A percentile compares a stretch with the other conserved stretches of the same genome.
Conservation (phyloP, 2,329 filamentous ascomycete species). For the Zymoseptoria tritici region DNA sequence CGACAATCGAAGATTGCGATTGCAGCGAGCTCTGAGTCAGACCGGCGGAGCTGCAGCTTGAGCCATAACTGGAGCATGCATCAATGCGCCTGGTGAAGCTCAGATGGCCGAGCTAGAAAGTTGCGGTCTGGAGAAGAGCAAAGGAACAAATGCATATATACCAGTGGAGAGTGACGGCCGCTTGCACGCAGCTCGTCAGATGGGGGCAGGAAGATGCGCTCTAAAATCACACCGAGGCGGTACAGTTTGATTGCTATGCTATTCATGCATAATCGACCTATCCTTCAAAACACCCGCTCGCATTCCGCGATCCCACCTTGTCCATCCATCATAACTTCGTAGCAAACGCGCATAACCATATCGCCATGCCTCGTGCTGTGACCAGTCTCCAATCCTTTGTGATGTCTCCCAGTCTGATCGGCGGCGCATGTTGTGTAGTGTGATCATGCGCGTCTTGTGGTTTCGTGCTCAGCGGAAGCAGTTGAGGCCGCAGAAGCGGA, state of each 20-base stretch:
- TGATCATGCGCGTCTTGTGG: not conserved
- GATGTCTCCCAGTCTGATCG: not conserved
- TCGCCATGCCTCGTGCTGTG: not conserved
- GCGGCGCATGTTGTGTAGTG: not conserved
- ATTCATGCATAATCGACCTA: not conserved
- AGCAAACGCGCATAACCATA: not conserved
- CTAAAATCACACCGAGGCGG: not conserved
- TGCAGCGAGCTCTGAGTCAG: too few species aligned
- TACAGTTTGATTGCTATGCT: not conserved
- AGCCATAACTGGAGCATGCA: not conserved
- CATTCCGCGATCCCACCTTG: not conserved
- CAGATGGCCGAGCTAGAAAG: not conserved
- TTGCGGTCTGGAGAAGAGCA: not conserved
- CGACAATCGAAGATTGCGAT: not conserved
- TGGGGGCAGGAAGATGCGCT: not conserved
- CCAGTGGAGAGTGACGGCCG: not conserved
- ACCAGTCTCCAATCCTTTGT: not conserved
- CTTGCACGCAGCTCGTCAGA: not conserved
- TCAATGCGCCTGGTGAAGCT: not conserved
- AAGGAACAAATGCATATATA: not conserved
- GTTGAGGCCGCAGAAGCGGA: slow-evolving; percentile 44
- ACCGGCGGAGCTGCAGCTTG: too few species aligned
- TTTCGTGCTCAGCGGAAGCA: slow-evolving; percentile 37
- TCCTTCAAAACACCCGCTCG: not conserved
- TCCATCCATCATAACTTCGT: not conserved